Evolutionary conservation across 1,284 basidiomycete species (phyloP).

Genomic region (Porogramme epimiltina): DNA sequence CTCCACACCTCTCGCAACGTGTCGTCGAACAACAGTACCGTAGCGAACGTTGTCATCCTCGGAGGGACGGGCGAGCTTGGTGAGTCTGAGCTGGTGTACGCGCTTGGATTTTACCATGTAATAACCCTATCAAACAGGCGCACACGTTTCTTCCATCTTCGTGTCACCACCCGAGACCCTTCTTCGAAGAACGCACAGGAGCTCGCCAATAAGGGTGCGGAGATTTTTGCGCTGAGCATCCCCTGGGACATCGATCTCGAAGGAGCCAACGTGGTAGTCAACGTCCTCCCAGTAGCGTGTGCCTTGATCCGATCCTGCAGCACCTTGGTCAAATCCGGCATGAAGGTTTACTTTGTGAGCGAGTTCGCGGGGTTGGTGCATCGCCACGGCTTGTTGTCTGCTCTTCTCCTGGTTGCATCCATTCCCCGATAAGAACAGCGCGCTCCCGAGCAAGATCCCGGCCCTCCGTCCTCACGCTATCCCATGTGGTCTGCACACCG

Average conservation of each 20-base stretch:
- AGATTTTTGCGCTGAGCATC: slow-evolving; percentile 17
- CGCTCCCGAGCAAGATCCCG: no score
- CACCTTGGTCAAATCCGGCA: slow-evolving; percentile 21
- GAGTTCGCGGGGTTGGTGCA: slow-evolving; percentile 29
- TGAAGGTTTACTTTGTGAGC: slow-evolving; percentile 30
- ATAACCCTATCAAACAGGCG: no score
- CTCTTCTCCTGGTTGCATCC: no score
- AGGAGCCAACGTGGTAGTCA: slow-evolving; percentile 28
- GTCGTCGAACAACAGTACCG: background rate
- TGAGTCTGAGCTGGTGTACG: no score
- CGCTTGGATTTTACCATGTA: no score
- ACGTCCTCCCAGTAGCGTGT: slow-evolving; percentile 13
- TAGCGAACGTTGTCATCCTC: background rate
- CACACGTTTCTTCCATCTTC: slow-evolving; percentile 9
- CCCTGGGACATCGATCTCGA: slow-evolving; percentile 20
- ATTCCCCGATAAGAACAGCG: no score
- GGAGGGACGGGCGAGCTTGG: background rate
- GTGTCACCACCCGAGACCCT: slow-evolving; percentile 25
- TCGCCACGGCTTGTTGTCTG: background rate
- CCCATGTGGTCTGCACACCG: no score
- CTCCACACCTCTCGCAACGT: no score
- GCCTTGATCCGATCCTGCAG: slow-evolving; percentile 14
- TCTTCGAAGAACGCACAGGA: slow-evolving; percentile 19
- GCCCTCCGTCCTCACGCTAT: no score
- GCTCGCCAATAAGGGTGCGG: slow-evolving; percentile 27